Base-by-base conservation (phyloP, 768 basidiomycete species). In the Boletus rubropictus region DNA sequence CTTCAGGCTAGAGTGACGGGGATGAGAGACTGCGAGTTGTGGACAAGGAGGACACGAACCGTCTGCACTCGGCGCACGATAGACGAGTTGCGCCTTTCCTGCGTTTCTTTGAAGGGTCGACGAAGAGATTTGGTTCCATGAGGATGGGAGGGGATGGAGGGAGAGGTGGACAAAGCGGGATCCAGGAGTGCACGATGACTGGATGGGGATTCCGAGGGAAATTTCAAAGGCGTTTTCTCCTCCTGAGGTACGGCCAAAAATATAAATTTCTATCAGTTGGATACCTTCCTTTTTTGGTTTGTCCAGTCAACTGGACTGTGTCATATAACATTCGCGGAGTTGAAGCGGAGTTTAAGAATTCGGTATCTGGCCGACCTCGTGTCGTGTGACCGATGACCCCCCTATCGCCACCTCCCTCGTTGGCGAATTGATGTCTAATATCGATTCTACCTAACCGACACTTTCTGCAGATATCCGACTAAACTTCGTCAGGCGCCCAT, bases 21-120 rank as follows among this genome's bases (percentile, higher is more conserved):
- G 31, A 21, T 22, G 38, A 9, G 39, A 18, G 14, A 28, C 4
- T 1, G 9, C n/a, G 2, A 17, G 3, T 3, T 24, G 5, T 10
- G 20, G 34, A 10, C 21, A 7, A 2, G 37, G 39, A 27, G 20
- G 34, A 1, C 49, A 50, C 64, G 34, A 50, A 82, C 86, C 86
- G 77, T 62, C 86, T 75, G 60, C 86, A 89, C 55, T 89, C 86
- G 21, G 86, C 86, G 58, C 86, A 89, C 11, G 84, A 86, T 38
- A 88, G 73, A 35, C 86, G 77, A 5, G 83, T 85, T 6, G 86
- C 85, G 32, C 86, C 86, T 52, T 82, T 82, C 62, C 81, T 72
- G 28, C 80, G 73, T 60, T 81, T 82, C 67, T 81, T 82, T 2
- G 69, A 50, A 3, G 71, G 68, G 49, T 61, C 66, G 4, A 69